phyloP scores from a whole-genome alignment of 2,329 filamentous ascomycete genomes.

The Fusarium mexicanum region DNA sequence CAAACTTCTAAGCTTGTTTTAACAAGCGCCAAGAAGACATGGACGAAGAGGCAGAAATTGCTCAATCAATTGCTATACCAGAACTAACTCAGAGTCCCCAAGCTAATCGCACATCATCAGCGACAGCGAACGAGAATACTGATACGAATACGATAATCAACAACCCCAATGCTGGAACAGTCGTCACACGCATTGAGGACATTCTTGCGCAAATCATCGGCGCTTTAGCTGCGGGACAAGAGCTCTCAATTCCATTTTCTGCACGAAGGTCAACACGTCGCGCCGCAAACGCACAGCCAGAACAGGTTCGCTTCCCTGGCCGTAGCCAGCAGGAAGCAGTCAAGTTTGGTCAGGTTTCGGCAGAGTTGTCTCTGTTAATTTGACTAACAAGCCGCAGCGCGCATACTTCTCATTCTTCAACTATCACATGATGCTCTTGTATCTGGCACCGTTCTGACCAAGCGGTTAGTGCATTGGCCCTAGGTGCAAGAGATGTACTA shows the following conservation, averaged over 20 bases:
- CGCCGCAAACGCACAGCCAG: slow-evolving; percentile 10
- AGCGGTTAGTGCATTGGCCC: slow-evolving; percentile 59
- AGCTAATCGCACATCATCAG: not conserved
- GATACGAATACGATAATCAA: slow-evolving; percentile 40
- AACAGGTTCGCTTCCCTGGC: slow-evolving; percentile 58
- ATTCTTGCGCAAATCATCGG: slow-evolving; percentile 47
- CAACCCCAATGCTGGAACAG: slow-evolving; percentile 29
- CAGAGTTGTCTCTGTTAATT: not conserved
- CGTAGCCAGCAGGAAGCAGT: slow-evolving; percentile 57
- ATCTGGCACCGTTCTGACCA: slow-evolving; percentile 65
- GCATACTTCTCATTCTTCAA: slow-evolving; percentile 67
- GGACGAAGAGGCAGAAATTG: not conserved
- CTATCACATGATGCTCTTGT: slow-evolving; percentile 68
- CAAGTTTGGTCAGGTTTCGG: slow-evolving; percentile 59
- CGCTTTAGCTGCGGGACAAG: slow-evolving; percentile 37
- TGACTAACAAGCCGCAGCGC: slow-evolving; percentile 52
- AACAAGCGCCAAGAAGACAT: not conserved
- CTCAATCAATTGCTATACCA: slow-evolving; percentile 16
- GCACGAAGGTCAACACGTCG: slow-evolving; percentile 32
- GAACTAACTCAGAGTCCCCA: slow-evolving; percentile 5
- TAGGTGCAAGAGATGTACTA: not conserved
- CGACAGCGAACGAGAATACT: not conserved
- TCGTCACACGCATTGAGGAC: slow-evolving; percentile 50
- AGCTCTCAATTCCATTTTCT: slow-evolving; percentile 43
- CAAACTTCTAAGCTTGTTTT: not conserved